Evolutionary conservation across 805 yeast genomes (phyloP), one percentile per base, ranked within the genome.

Genomic region (Myxozyma udenii): DNA sequence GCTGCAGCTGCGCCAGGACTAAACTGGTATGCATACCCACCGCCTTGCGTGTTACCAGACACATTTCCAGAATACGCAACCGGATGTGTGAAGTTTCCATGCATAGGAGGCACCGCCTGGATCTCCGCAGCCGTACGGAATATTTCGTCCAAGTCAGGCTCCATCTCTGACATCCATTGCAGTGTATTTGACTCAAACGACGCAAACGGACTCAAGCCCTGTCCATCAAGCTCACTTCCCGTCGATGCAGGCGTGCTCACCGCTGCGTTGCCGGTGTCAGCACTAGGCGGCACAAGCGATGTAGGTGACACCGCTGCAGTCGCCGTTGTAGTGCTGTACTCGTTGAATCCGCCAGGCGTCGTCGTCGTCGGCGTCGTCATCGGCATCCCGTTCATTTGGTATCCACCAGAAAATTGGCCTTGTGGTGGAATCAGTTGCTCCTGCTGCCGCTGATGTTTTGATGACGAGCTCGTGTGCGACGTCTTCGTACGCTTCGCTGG

Each of bases 101-200:
- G 57, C 57, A 53, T 49, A 6, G 56, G 58, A 21, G 57, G 57
- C 25, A 53, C 57, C n/a, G 60, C 41, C 37, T 55, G 60, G 22
- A 55, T 57, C 41, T 57, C 58, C 23, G 58, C 62, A 4, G 62
- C 62, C 16, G 62, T 53, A 18, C 50, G 46, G 56, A 58, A 58
- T 22, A 58, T 58, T 48, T 58, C 60, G 35, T 58, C 61, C 18
- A 58, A 28, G 33, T 58, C 62, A 4, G 62, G 58, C 46, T 58
- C 62, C 60, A 58, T 54, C 24, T 58, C 58, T 16, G 47, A 44
- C 62, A 58, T 58, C 62, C 62, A 58, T 26, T 56, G 60, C 35
- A 57, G 30, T 14, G 60, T 56, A 32, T 57, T 57, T 2, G 61
- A 50, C 35, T 56, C 61, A 28, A 57, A 57, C 6, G 58, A 53